A percentile compares a stretch with the other conserved stretches of the same genome.
Conservation (phyloP, 2,329 filamentous ascomycete species). For the Pseudogymnoascus sp. region DNA sequence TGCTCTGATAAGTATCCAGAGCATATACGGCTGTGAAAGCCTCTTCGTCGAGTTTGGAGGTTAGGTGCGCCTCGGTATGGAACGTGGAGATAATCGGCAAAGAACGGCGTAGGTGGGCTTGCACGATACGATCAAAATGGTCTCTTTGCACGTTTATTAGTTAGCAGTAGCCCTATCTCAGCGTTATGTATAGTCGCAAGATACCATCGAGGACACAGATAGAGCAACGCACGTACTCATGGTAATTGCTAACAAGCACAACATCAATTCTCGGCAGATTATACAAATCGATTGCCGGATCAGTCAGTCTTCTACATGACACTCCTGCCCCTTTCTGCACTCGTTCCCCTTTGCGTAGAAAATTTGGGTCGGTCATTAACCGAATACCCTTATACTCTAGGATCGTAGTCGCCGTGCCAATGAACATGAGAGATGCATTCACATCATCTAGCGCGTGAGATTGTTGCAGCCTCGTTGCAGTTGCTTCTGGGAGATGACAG, state of each 20-base stretch:
- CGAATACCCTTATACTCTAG: constrained; percentile 46
- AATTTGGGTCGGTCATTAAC: constrained; percentile 55
- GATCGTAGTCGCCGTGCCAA: constrained; percentile 50
- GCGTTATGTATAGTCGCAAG: not conserved
- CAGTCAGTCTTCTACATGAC: constrained; percentile 44
- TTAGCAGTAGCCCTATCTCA: not conserved
- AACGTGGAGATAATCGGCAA: constrained; percentile 58
- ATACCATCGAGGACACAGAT: no score
- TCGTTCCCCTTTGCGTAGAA: constrained; percentile 58
- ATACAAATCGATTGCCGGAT: constrained; percentile 53
- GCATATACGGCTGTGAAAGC: constrained; percentile 48
- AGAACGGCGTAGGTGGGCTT: constrained; percentile 41
- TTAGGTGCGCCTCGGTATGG: constrained; percentile 49
- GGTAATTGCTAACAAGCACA: constrained; percentile 57
- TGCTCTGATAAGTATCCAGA: constrained; percentile 48
- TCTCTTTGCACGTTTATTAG: constrained; percentile 27
- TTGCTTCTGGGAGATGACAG: no score
- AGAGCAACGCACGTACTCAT: constrained; percentile 34
- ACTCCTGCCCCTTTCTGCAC: constrained; percentile 61
- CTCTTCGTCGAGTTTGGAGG: constrained; percentile 33
- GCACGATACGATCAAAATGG: constrained; percentile 48
- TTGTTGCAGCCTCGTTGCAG: not conserved
- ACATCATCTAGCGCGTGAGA: constrained; percentile 21
- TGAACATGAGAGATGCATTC: constrained; percentile 44
- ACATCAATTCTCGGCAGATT: constrained; percentile 52